Base-by-base conservation (phyloP, 2,329 filamentous ascomycete genomes). In the Aureobasidium mangrovei region DNA sequence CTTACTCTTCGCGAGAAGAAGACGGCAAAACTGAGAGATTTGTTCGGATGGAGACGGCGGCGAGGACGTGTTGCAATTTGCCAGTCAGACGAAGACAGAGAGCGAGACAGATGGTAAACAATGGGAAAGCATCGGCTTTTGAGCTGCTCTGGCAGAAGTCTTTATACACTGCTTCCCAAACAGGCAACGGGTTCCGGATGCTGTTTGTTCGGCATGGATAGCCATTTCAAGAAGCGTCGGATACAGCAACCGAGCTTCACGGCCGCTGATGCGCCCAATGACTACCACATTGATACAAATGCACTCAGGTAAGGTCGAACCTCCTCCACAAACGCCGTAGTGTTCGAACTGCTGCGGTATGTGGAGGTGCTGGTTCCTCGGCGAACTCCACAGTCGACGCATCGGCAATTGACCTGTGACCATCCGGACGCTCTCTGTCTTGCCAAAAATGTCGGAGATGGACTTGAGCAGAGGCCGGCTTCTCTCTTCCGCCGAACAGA, bases 211-310 rank as follows among this genome's bases (percentile, higher is more conserved):
- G 48, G 48, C 32, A 53, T 44, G 12, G 12, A 42, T 52, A 27
- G 28, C 47, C 47, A 52, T 42, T 33, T 52, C 47, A 42, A 52
- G 47, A 52, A 36, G 47, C 38, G 36, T 52, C 46, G 46, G 46
- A 40, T 18, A 18, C 18, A 18, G 40, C 46, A 36, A 38, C 35
- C 35, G 40, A n/a, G 7, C 35, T 18, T 18, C 32, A 33, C 32
- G 12, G 24, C 27, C 31, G 46, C 35, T 32, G 24, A 24, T 8
- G 35, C 27, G 46, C 46, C 27, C 36, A 40, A 26, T 5, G 7
- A 31, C 32, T 39, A 31, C 46, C 46, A 31, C 31, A 31, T 32
- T 9, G 46, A 39, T 24, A 18, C 28, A 36, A 32, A 24, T 40
- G 28, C 40, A n/a, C n/a, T 8, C 8, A 6, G 28, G 7, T 18